Evolutionary conservation across 495 filamentous ascomycete genomes (phyloP).

Genomic region (Cercophora newfieldiana): DNA sequence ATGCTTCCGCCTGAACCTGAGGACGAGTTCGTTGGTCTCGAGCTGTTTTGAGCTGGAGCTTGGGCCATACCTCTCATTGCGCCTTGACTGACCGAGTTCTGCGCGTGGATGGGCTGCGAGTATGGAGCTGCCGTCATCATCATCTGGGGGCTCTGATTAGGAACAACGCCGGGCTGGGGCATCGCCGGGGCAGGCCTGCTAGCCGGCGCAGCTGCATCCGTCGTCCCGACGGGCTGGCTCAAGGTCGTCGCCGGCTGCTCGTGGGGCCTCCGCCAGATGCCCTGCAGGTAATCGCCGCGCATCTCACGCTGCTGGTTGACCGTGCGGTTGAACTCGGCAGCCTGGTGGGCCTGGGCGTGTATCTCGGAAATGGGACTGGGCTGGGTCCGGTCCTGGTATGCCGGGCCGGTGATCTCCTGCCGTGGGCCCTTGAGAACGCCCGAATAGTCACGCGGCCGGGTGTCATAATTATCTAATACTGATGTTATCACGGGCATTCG

Average conservation of each 20-base stretch:
- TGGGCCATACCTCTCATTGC: slow-evolving; percentile 55
- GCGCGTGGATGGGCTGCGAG: slow-evolving; percentile 53
- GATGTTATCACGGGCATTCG: slow-evolving; percentile 85
- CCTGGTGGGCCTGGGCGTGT: slow-evolving; percentile 80
- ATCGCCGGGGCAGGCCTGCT: slow-evolving; percentile 48
- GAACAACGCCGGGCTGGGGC: slow-evolving; percentile 43
- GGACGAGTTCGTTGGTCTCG: slow-evolving; percentile 40
- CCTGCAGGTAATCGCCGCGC: slow-evolving; percentile 73
- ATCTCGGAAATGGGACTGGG: slow-evolving; percentile 79
- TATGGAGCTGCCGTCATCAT: slow-evolving; percentile 57
- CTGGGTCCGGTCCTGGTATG: slow-evolving; percentile 86
- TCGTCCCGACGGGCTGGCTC: slow-evolving; percentile 48
- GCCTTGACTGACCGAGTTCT: slow-evolving; percentile 50
- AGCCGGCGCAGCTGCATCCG: slow-evolving; percentile 45
- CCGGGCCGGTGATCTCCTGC: slow-evolving; percentile 84
- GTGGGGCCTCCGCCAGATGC: slow-evolving; percentile 74
- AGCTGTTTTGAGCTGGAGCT: slow-evolving; percentile 48
- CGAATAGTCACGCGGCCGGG: slow-evolving; percentile 76
- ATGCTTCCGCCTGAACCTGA: slow-evolving; percentile 38
- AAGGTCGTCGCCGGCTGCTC: slow-evolving; percentile 62
- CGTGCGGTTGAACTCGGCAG: slow-evolving; percentile 85
- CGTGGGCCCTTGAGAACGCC: slow-evolving; percentile 75
- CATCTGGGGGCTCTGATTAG: slow-evolving; percentile 56
- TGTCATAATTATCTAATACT: slow-evolving; percentile 72
- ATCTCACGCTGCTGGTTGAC: slow-evolving; percentile 72